These are phyloP conservation scores for Escallonia rubra DNA, from an alignment of 129 eudicot genomes.

Conservation along the genomic window DNA sequence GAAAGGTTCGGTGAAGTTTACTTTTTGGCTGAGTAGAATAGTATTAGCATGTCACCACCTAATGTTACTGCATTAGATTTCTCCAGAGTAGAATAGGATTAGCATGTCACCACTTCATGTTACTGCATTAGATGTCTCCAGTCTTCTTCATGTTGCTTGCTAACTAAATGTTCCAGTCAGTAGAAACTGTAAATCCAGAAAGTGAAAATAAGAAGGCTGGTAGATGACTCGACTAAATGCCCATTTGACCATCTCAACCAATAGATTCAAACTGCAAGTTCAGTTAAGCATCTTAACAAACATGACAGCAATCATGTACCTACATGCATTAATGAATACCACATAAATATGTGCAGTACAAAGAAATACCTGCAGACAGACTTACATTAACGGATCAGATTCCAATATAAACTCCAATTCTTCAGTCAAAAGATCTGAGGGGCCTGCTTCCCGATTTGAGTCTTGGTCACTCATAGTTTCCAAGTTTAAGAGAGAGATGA, in stretches of 20 bases:
- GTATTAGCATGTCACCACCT: background rate
- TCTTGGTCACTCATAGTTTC: background rate
- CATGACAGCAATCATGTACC: too few relatives aligned
- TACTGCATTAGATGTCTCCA: background rate
- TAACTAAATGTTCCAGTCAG: too few relatives aligned
- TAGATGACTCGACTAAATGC: background rate
- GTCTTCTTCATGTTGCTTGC: too few relatives aligned
- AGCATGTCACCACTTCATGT: background rate
- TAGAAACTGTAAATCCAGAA: background rate
- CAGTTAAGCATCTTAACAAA: too few relatives aligned
- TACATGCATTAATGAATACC: background rate
- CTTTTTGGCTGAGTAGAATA: background rate
- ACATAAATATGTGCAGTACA: background rate
- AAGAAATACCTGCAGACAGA: background rate
- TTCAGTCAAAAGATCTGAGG: constrained; percentile 30
- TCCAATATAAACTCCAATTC: constrained; percentile 46
- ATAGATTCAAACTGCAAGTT: too few relatives aligned
- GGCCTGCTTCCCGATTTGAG: background rate
- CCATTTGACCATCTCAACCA: too few relatives aligned
- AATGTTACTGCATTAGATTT: background rate
- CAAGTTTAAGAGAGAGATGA: too few relatives aligned
- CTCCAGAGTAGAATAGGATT: background rate
- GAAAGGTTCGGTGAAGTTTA: too few relatives aligned
- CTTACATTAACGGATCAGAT: constrained; percentile 65
- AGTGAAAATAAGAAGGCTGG: background rate